These are phyloP conservation scores for Arthrocladium fulminans DNA, from an alignment of 2,329 filamentous ascomycete species.

Conservation along the genomic window DNA sequence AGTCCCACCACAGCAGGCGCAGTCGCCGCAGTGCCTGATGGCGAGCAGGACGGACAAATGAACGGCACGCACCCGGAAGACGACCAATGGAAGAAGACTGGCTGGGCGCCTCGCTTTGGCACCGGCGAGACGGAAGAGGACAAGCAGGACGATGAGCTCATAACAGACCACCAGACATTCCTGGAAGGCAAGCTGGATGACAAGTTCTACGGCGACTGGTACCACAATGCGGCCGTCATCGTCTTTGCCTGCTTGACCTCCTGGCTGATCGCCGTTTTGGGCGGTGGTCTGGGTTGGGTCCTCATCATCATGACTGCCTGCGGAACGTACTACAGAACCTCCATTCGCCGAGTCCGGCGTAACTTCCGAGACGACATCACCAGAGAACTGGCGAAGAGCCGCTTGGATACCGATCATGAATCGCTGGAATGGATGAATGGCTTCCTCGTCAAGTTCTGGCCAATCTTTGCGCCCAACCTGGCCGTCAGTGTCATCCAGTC, in stretches of 20 bases:
- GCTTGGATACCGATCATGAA: constrained; percentile 81
- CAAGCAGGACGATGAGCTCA: constrained; percentile 49
- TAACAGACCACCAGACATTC: constrained; percentile 82
- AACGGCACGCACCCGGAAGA: constrained; percentile 43
- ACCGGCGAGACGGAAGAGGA: constrained; percentile 38
- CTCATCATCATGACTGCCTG: constrained; percentile 87
- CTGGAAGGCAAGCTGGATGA: constrained; percentile 77
- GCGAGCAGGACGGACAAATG: constrained; percentile 33
- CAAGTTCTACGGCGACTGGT: constrained; percentile 95
- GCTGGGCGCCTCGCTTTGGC: constrained; percentile 84
- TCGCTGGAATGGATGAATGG: constrained; percentile 99
- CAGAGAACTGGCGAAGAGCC: constrained; percentile 78
- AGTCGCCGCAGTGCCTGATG: constrained; percentile 44
- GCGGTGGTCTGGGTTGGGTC: constrained; percentile 87
- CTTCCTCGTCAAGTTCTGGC: constrained; percentile 98
- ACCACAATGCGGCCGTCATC: constrained; percentile 92
- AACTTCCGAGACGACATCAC: constrained; percentile 94
- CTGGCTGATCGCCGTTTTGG: constrained; percentile 81
- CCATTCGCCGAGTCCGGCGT: constrained; percentile 79
- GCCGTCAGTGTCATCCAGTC: constrained; percentile 86
- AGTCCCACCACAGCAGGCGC: constrained; percentile 62
- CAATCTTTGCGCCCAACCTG: constrained; percentile 91
- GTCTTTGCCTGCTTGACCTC: constrained; percentile 83
- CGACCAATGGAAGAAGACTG: constrained; percentile 56
- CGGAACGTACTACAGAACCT: constrained; percentile 93